Base-by-base conservation (phyloP, 2,329 filamentous ascomycete genomes). In the Colletotrichum chlorophyti region DNA sequence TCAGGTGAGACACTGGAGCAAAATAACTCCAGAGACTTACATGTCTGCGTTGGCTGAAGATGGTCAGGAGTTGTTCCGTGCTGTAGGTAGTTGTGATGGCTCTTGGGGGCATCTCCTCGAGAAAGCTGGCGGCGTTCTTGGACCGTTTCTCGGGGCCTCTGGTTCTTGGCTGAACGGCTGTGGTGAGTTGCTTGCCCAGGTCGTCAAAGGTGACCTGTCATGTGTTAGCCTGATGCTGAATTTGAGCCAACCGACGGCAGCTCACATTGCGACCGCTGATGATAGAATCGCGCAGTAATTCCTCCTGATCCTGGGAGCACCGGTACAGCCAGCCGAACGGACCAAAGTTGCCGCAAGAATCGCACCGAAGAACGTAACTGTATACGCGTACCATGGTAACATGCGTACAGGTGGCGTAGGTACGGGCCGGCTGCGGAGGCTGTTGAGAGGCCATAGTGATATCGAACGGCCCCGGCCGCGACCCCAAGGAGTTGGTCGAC, bases 321-420 rank as follows among this genome's bases (percentile, higher is more conserved):
- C 82, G 79, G 70, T 91, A 95, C 19, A 95, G 74, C 84, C 89
- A 95, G 23, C 90, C 89, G 50, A 88, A 78, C 14, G 79, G 73
- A 0, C 88, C 83, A 1, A 72, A 70, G 35, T 74, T 73, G 34
- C 75, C 74, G 65, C 91, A 95, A 21, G 79, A 68, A 7, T 79
- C 73, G 72, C 91, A 95, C 15, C 70, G 67, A 42, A 77, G 70
- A 24, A 78, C 69, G 17, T 73, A 57, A 29, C 81, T 82, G 65
- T 87, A 90, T 40, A 91, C 71, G 24, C 88, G 84, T 9, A 85
- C 83, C 81, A 92, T 87, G 53, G 81, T 86, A 41, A 86, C 74
- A 68, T 93, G 90, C 3, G 85, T 90, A 71, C 90, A 93, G 6
- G 53, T 19, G 9, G 54, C 58, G 17, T 34, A 47, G 19, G 40